phyloP scores from a whole-genome alignment of 2,329 filamentous ascomycete species.

The Xylariaceae sp. region DNA sequence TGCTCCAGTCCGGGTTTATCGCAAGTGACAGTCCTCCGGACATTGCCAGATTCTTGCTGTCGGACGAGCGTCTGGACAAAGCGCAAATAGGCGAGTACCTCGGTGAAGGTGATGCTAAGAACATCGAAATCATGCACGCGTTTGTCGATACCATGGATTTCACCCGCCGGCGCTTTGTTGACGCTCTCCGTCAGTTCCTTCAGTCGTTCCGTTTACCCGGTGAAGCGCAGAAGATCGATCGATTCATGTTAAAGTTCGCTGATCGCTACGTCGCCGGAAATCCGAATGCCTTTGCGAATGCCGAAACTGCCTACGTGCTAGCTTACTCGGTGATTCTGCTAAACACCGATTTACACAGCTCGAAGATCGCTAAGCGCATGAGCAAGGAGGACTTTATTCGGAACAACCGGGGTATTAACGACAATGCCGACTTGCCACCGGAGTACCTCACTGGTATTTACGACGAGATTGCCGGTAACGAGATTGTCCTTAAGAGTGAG shows the following conservation, averaged over 20 bases:
- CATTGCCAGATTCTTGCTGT: slow-evolving; percentile 76
- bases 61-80: slow-evolving; percentile 83
- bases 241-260: slow-evolving; percentile 98
- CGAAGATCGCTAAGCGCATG: slow-evolving; percentile 80
- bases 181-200: slow-evolving; percentile 83
- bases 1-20: slow-evolving; percentile 85
- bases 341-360: slow-evolving; percentile 92
- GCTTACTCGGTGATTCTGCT: slow-evolving; percentile 95
- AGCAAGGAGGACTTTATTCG: slow-evolving; percentile 97
- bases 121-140: slow-evolving; percentile 96
- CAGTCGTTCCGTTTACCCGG: slow-evolving; percentile 93
- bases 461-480: slow-evolving; percentile 84
- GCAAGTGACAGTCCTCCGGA: slow-evolving; percentile 70
- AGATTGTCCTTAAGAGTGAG: slow-evolving; percentile 93
- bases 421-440: slow-evolving; percentile 85
- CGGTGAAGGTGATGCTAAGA: slow-evolving; percentile 86
- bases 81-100: slow-evolving; percentile 88
- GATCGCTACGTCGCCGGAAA: slow-evolving; percentile 93
- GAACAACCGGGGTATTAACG: slow-evolving; percentile 97
- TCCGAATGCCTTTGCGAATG: slow-evolving; percentile 95
- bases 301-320: slow-evolving; percentile 93
- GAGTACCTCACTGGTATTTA: slow-evolving; percentile 88
- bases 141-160: slow-evolving; percentile 98
- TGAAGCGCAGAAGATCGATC: slow-evolving; percentile 97
- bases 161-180: slow-evolving; percentile 82